Conservation (phyloP, 139 green algal genomes). For the Penium margaritaceum region DNA sequence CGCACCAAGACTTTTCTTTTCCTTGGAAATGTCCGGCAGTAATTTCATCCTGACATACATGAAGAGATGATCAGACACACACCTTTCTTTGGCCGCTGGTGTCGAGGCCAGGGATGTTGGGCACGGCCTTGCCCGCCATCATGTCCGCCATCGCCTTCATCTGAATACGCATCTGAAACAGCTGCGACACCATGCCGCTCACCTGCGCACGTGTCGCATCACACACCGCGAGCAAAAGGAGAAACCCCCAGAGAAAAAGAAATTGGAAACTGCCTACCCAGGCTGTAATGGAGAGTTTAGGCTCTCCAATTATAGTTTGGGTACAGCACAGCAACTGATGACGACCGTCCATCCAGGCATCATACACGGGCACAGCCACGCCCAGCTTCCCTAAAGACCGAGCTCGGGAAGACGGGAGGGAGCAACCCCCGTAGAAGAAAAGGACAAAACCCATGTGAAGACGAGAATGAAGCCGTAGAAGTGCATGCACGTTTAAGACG, state of each 20-base stretch:
- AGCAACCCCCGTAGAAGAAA: no score
- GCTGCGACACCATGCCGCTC: conserved; percentile 72
- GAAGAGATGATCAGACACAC: no score
- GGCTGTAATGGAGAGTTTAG: not conserved
- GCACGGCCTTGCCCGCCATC: conserved; percentile 53
- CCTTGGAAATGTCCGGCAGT: no score
- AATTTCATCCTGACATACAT: no score
- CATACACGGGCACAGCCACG: not conserved
- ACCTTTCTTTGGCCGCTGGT: not conserved
- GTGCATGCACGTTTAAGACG: no score
- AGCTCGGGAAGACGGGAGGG: no score
- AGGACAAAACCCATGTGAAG: no score
- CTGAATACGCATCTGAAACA: conserved; percentile 65
- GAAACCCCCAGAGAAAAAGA: not conserved
- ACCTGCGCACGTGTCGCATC: conserved; percentile 56
- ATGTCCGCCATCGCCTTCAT: conserved; percentile 69
- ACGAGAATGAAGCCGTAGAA: no score
- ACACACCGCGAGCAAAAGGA: no score
- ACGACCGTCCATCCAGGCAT: not conserved
- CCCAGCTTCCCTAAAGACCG: no score
- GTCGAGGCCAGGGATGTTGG: conserved; percentile 9
- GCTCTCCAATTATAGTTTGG: not conserved
- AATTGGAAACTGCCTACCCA: not conserved
- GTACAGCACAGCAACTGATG: not conserved
- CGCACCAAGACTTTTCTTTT: no score